These are phyloP conservation scores for Plasmodium yoelii DNA, from an alignment of 169 alveolate genomes.

Conservation along the genomic window DNA sequence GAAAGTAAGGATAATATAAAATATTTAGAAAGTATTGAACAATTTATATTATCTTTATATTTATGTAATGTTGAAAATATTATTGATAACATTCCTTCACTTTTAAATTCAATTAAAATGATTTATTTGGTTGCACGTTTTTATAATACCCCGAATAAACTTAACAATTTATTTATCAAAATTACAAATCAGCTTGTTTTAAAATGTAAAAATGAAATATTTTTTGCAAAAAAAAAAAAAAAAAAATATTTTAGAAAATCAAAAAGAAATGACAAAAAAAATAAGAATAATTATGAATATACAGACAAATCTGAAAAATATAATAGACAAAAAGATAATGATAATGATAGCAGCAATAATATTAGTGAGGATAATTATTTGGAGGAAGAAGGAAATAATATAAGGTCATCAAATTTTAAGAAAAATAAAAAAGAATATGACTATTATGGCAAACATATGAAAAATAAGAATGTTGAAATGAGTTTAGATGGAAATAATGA, in stretches of 20 bases:
- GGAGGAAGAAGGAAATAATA: neutral
- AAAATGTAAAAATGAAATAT: slow-evolving; percentile 92
- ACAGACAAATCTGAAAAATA: slow-evolving; percentile 10
- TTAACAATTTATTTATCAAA: slow-evolving; percentile 96
- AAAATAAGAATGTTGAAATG: neutral
- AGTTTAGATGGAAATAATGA: slow-evolving; percentile 20
- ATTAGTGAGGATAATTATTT: slow-evolving; percentile 1
- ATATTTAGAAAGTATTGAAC: slow-evolving; percentile 95
- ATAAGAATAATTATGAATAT: neutral
- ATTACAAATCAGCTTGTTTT: slow-evolving; percentile 95
- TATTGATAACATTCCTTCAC: slow-evolving; percentile 94
- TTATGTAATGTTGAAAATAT: slow-evolving; percentile 95
- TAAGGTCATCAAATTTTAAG: neutral
- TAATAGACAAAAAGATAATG: slow-evolving; percentile 15
- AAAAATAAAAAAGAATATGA: neutral
- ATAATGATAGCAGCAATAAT: slow-evolving; percentile 11
- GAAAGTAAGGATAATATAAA: slow-evolving; percentile 98
- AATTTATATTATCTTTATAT: slow-evolving; percentile 96
- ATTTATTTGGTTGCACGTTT: slow-evolving; percentile 97
- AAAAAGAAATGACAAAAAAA: slow-evolving; percentile 12
- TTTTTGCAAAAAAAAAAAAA: slow-evolving; percentile 81
- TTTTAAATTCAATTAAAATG: slow-evolving; percentile 96
- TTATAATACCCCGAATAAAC: slow-evolving; percentile 96
- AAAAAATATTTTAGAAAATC: slow-evolving; percentile 16
- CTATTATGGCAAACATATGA: neutral